phyloP scores from a whole-genome alignment of 768 basidiomycete genomes.

The Clitopilus passeckerianus region DNA sequence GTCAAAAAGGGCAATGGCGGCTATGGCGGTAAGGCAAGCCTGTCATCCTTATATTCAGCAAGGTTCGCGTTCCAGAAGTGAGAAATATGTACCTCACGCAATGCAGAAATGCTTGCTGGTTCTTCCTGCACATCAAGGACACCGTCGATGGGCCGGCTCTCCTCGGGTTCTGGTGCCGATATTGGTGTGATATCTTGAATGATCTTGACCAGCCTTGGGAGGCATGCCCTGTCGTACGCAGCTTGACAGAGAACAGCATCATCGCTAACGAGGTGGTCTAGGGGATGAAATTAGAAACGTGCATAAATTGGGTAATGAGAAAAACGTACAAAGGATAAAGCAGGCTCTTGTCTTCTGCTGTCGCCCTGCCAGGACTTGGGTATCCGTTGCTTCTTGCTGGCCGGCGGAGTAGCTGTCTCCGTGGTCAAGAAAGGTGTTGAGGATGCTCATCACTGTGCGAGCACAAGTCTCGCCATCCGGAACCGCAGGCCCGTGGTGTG shows the following conservation, averaged over 20 bases:
- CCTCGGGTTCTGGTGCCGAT: constrained; percentile 1
- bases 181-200: constrained; percentile 51
- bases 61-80: not conserved
- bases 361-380: not conserved
- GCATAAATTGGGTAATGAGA: not conserved
- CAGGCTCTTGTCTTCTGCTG: constrained; percentile 61
- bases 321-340: constrained; percentile 63
- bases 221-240: constrained; percentile 66
- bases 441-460: constrained; percentile 63
- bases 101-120: constrained; percentile 46
- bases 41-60: constrained; percentile 16
- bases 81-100: constrained; percentile 55
- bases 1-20: constrained; percentile 66
- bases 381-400: not conserved
- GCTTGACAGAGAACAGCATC: constrained; percentile 59
- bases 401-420: constrained; percentile 24
- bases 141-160: constrained; percentile 37
- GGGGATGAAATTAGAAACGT: not conserved
- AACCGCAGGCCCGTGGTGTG: not conserved
- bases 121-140: constrained; percentile 52
- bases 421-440: constrained; percentile 54
- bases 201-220: constrained; percentile 48
- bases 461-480: constrained; percentile 39
- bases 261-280: constrained; percentile 69
- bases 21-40: constrained; percentile 73